Conservation (phyloP, 208 protist genomes). For the Balamuthia mandrillaris region DNA sequence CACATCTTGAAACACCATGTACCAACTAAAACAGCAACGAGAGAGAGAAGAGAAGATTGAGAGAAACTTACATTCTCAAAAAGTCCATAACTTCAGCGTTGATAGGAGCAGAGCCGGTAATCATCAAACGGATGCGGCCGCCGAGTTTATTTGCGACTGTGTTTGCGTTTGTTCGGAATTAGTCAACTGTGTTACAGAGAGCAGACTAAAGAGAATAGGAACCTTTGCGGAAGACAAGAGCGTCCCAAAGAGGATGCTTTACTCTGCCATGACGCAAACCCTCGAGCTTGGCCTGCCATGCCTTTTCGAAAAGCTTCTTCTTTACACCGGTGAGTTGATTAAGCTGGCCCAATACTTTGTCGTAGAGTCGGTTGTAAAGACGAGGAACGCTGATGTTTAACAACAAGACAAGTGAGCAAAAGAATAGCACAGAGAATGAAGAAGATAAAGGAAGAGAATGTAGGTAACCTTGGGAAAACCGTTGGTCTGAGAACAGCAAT, state of each 20-base stretch:
- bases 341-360: constrained; percentile 44
- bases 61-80: constrained; percentile 54
- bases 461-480: no score
- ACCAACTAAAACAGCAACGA: not conserved
- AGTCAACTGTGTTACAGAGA: constrained; percentile 59
- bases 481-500: constrained; percentile 71
- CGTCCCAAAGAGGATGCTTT: not conserved
- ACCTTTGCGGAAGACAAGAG: constrained; percentile 12
- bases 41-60: constrained; percentile 2
- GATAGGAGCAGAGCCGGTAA: constrained; percentile 75
- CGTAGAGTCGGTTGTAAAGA: constrained; percentile 72
- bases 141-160: constrained; percentile 61
- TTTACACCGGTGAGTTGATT: constrained; percentile 20
- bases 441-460: no score
- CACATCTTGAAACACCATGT: no score
- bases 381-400: constrained; percentile 65
- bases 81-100: constrained; percentile 70
- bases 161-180: constrained; percentile 64
- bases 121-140: constrained; percentile 70
- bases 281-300: not conserved
- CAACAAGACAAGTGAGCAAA: not conserved
- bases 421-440: not conserved
- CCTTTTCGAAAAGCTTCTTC: constrained; percentile 35
- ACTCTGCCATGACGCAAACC: constrained; percentile 1
- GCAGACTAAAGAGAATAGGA: no score